Evolutionary conservation across 2,329 filamentous ascomycete species (phyloP), one percentile per base, ranked within the genome.

Genomic region (Colletotrichum tofieldiae): DNA sequence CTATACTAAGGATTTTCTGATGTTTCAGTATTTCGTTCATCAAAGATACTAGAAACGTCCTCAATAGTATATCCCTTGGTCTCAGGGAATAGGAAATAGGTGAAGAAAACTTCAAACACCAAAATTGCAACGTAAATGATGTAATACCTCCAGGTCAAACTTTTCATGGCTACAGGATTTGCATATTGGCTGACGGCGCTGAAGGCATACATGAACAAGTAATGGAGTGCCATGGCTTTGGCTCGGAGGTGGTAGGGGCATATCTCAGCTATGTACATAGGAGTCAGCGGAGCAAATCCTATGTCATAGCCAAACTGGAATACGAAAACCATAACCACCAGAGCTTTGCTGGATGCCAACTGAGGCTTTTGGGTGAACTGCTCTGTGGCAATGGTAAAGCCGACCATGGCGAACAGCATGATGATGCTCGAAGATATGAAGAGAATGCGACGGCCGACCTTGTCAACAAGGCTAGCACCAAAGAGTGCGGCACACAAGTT

Each of bases 11-110:
- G n/a, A 47, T 23, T 11, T 23, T 47, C 45, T 4, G 16, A 11
- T 23, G 7, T 8, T 23, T 16, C 14, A 20, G 51, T 18, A 5
- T 47, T 26, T 32, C 5, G 16, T 26, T 54, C 12, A 29, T 86
- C 86, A 76, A 90, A 90, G 2, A 90, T 79, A 29, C 87, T 74
- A 75, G 90, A 87, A 71, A 91, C 90, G 65, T 90, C 88, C 74
- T 91, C 89, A 1, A 90, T 67, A 0, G 79, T 75, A 32, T 76
- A 78, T n/a, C 86, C 82, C 74, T 86, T 87, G 0, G 87, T 88
- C 78, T 89, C 86, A 26, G 84, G 84, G 76, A 90, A 90, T 73
- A 73, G 76, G 0, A 75, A 73, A 23, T 77, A 81, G 3, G 76
- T 76, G 63, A 88, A 77, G 52, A 89, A 85, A 75, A 82, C 87